These are phyloP conservation scores for Globisporangium viniferum DNA, from an alignment of 352 stramenopile genomes.

Conservation along the genomic window DNA sequence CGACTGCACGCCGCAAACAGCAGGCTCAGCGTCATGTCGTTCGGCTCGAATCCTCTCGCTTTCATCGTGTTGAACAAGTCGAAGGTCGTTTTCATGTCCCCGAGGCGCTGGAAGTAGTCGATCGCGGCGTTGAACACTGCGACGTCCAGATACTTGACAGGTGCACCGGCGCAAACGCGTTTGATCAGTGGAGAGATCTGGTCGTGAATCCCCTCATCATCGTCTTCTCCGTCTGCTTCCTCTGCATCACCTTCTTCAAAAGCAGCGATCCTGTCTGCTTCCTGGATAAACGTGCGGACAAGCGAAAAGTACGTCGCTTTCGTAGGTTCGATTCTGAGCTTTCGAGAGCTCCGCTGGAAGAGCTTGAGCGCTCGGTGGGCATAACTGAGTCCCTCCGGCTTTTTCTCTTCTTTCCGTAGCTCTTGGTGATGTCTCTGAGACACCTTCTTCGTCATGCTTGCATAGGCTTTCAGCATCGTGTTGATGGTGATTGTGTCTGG, in stretches of 20 bases:
- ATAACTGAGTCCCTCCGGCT: conserved; percentile 20
- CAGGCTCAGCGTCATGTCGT: conserved; percentile 48
- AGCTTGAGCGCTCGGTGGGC: conserved; percentile 27
- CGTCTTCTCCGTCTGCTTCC: conserved; percentile 14
- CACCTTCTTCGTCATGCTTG: conserved; percentile 11
- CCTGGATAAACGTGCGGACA: conserved; percentile 50
- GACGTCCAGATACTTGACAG: conserved; percentile 29
- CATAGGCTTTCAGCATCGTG: conserved; percentile 45
- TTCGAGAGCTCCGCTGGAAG: conserved; percentile 14
- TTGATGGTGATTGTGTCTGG: conserved; percentile 49
- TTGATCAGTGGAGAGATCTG: conserved; percentile 33
- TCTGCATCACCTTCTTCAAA: conserved; percentile 1
- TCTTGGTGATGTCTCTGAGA: background rate
- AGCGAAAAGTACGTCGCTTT: conserved; percentile 46
- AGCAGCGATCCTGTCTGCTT: conserved; percentile 22
- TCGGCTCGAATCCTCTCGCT: conserved; percentile 32
- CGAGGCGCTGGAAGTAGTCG: conserved; percentile 53
- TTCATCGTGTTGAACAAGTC: conserved; percentile 64
- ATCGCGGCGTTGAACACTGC: conserved; percentile 67
- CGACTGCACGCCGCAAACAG: conserved; percentile 56
- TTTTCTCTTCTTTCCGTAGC: background rate
- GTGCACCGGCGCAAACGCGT: conserved; percentile 41
- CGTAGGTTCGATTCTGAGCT: conserved; percentile 19
- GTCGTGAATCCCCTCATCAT: conserved; percentile 21
- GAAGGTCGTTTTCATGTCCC: conserved; percentile 45